Conservation (phyloP, 176 grass and related monocot species). For the Eragrostis nindensis region DNA sequence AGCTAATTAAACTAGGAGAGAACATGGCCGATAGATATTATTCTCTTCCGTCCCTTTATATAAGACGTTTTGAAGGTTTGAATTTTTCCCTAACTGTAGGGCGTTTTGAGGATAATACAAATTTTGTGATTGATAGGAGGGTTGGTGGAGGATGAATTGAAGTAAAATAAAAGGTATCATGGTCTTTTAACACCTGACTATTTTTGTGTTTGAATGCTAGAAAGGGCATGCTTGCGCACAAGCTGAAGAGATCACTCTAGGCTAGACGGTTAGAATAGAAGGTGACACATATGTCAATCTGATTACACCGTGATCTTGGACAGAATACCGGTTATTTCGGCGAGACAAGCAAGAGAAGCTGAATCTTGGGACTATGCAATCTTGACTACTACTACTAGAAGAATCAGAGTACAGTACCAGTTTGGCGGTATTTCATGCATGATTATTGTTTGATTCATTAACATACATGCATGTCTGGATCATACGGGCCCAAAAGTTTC, state of each 20-base stretch:
- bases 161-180: too few relatives aligned
- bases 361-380: constrained; percentile 21
- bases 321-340: constrained; percentile 40
- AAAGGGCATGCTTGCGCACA: too few relatives aligned
- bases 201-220: too few relatives aligned
- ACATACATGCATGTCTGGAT: neutral
- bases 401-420: neutral
- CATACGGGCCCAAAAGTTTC: neutral
- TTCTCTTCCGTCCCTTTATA: too few relatives aligned
- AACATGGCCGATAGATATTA: too few relatives aligned
- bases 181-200: too few relatives aligned
- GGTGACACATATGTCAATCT: constrained; percentile 24
- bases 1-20: neutral
- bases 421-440: constrained; percentile 17
- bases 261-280: neutral
- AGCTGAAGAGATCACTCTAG: neutral
- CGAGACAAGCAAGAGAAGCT: constrained; percentile 37
- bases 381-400: neutral
- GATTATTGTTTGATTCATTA: neutral
- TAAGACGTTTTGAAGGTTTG: too few relatives aligned
- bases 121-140: too few relatives aligned
- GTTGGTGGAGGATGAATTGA: too few relatives aligned
- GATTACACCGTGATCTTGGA: neutral
- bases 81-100: too few relatives aligned
- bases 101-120: too few relatives aligned